These are phyloP conservation scores for Xerocomus spinulosus DNA, from an alignment of 768 basidiomycete genomes.

Conservation along the genomic window DNA sequence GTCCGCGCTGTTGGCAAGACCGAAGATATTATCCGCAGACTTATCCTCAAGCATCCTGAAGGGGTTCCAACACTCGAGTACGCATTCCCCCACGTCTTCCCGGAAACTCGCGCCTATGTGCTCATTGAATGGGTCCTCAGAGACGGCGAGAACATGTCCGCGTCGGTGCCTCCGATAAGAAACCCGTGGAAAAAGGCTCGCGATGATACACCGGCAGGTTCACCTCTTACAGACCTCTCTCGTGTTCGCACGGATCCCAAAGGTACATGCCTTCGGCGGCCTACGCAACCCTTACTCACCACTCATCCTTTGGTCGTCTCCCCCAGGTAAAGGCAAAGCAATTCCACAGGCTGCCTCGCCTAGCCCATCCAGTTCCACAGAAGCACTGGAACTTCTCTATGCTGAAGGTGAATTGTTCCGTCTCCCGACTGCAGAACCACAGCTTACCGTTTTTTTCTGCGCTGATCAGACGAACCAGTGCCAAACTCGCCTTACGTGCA, in stretches of 20 bases:
- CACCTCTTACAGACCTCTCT: not conserved
- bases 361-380: constrained; percentile 7
- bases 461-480: constrained; percentile 7
- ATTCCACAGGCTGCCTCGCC: not conserved
- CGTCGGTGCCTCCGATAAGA: not conserved
- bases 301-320: not conserved
- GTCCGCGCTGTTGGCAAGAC: constrained; percentile 26
- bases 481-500: not conserved
- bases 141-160: not conserved
- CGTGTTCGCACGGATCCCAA: not conserved
- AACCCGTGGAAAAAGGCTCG: not conserved
- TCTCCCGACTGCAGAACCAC: not conserved
- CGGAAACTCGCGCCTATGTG: not conserved
- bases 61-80: constrained; percentile 21
- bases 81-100: not conserved
- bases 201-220: not conserved
- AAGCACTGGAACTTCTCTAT: constrained; percentile 9
- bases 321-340: constrained; percentile 6
- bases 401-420: constrained; percentile 2
- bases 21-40: constrained; percentile 25
- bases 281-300: not conserved
- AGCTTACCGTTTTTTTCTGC: not conserved
- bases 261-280: constrained; percentile 1
- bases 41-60: constrained; percentile 24
- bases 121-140: constrained; percentile 3